Percentiles rank a stretch among this genome's conserved stretches.
Evolutionary conservation across 2,329 filamentous ascomycete genomes (phyloP).

Genomic region (Fusarium marasasianum): DNA sequence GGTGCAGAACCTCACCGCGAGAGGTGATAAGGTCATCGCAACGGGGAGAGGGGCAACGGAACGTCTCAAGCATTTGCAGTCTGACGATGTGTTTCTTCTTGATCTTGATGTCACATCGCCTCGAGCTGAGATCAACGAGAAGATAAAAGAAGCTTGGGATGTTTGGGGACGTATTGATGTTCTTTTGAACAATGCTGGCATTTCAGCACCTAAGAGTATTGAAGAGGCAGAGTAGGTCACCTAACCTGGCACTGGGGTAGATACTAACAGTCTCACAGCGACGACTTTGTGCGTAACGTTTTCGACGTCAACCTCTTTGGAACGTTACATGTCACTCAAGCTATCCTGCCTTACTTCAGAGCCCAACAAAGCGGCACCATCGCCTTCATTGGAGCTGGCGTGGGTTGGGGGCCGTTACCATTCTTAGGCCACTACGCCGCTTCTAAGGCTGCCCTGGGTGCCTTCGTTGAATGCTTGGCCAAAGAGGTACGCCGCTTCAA

Average conservation of each 20-base stretch:
- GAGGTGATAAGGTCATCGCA: conserved; percentile 3
- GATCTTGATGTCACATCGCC: conserved; percentile 2
- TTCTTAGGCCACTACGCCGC: conserved; percentile 7
- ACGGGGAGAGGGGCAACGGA: neutral
- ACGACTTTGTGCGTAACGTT: neutral
- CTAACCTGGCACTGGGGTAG: no score
- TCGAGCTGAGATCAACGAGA: neutral
- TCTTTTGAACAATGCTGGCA: conserved; percentile 3
- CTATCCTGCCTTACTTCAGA: conserved; percentile 2
- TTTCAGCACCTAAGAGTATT: neutral
- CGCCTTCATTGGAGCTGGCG: neutral
- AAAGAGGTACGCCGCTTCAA: conserved; percentile 2
- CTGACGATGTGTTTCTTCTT: neutral
- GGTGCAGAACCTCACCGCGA: neutral
- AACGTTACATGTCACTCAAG: neutral
- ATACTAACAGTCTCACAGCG: neutral
- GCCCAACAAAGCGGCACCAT: neutral
- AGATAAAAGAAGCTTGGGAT: neutral
- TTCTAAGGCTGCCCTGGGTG: conserved; percentile 1
- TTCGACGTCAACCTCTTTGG: conserved; percentile 11
- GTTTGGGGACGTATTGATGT: conserved; percentile 4
- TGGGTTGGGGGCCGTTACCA: neutral
- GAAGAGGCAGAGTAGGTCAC: conserved; percentile 5
- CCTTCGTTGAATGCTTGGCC: neutral
- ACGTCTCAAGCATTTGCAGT: neutral